phyloP scores from a whole-genome alignment of 306 rosid species.

The Coriaria nepalensis region DNA sequence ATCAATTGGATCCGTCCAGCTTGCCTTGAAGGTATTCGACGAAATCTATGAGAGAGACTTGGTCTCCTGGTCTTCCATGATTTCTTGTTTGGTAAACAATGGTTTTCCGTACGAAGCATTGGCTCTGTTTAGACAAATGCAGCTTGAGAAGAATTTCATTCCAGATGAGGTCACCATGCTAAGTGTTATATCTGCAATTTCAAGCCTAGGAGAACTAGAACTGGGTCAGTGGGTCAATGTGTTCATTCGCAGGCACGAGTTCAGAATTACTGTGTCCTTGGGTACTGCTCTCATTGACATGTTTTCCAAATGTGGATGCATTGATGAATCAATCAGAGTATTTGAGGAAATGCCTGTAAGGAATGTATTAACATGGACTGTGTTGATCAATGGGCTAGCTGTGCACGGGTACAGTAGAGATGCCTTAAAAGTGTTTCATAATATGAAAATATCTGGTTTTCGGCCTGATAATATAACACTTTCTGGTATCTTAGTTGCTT shows the following conservation, averaged over 20 bases:
- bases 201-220: slow-evolving; percentile 42
- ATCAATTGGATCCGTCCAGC: slow-evolving; percentile 13
- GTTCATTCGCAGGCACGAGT: slow-evolving; percentile 16
- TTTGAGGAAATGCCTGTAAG: slow-evolving; percentile 35
- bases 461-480: slow-evolving; percentile 29
- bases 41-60: slow-evolving; percentile 33
- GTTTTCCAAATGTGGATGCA: slow-evolving; percentile 49
- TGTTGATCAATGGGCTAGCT: slow-evolving; percentile 34
- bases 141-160: slow-evolving; percentile 17
- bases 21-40: slow-evolving; percentile 32
- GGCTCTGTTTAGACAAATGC: slow-evolving; percentile 35
- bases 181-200: slow-evolving; percentile 35
- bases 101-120: slow-evolving; percentile 28
- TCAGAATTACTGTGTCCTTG: slow-evolving; percentile 28
- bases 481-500: slow-evolving; percentile 40
- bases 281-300: slow-evolving; percentile 49
- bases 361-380: slow-evolving; percentile 43
- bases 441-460: slow-evolving; percentile 31
- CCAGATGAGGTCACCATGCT: slow-evolving; percentile 38
- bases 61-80: slow-evolving; percentile 51
- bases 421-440: slow-evolving; percentile 28
- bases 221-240: slow-evolving; percentile 40
- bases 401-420: slow-evolving; percentile 42
- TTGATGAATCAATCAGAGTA: slow-evolving; percentile 33
- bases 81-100: slow-evolving; percentile 25